Base-by-base conservation (phyloP, 441 rosid species). In the Populus hybrid region DNA sequence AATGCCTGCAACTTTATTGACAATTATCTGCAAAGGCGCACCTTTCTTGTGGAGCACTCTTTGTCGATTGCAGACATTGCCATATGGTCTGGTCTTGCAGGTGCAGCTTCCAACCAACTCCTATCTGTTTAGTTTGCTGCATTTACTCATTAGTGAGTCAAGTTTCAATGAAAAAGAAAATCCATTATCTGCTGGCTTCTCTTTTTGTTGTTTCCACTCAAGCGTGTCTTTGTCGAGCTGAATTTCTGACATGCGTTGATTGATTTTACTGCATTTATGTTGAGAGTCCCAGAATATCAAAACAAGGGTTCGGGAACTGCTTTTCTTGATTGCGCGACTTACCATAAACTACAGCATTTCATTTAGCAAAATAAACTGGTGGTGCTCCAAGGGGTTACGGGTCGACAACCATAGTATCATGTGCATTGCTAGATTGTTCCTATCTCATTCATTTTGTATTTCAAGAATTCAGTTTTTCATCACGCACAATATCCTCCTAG, bases 81-180 rank as follows among this genome's bases (percentile, higher is more conserved):
- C 23, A 80, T 94, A 72, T 95, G 99, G 98, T 90, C 99, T 1
- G 90, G 90, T 80, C 92, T 95, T 28, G 87, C 95, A 73, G 98
- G 97, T 95, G 84, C 72, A 21, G 69, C 32, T 59, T 82, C 74
- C 72, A 36, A 23, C 74, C 72, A 36, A 23, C 40, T 21, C 11
- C 66, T 65, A n/a, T 36, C 42, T 36, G 34, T 32, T 20, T 77
- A 34, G n/a, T 77, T 74, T 61, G 5, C 11, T 69, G 46, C 35
- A 11, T n/a, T 59, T 59, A 59, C n/a, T 57, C 23, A n/a, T 1
- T n/a, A 20, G 24, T n/a, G 24, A 20, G 23, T 59, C 64, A n/a
- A 59, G n/a, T 59, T 59, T n/a, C 24, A 59, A n/a, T n/a, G 64
- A 59, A 59, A 36, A 59, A 9, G 24, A 59, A 59, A 59, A 59